These are phyloP conservation scores for Ramularia collo-cygni DNA, from an alignment of 2,329 filamentous ascomycete genomes.

Conservation along the genomic window DNA sequence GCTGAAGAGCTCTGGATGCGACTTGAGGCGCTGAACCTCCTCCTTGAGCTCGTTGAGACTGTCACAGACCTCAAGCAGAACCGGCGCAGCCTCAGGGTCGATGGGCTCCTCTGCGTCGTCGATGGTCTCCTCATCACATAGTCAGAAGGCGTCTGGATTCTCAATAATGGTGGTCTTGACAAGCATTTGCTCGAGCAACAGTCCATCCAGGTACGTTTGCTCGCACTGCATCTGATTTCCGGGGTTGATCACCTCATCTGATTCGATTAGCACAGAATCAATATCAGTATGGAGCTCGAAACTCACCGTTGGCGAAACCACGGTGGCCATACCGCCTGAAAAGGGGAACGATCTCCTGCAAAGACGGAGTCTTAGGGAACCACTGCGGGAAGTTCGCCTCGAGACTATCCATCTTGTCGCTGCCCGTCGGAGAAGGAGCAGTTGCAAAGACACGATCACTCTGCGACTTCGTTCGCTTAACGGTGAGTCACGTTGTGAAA, in stretches of 20 bases:
- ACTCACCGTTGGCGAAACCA: slow-evolving; percentile 9
- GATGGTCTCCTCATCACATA: too few species aligned
- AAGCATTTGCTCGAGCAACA: slow-evolving; percentile 3
- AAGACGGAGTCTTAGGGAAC: slow-evolving; percentile 1
- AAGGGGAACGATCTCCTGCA: slow-evolving; percentile 1
- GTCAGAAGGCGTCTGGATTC: background rate
- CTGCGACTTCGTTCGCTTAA: slow-evolving; percentile 2
- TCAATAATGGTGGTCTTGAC: slow-evolving; percentile 2
- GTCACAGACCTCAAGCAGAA: slow-evolving; percentile 2
- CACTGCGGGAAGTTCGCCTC: slow-evolving; percentile 8
- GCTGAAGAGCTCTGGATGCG: slow-evolving; percentile 7
- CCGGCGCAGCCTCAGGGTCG: slow-evolving; percentile 2
- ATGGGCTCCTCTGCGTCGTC: slow-evolving; percentile 1
- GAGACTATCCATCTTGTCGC: slow-evolving; percentile 6
- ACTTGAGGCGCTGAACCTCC: slow-evolving; percentile 6
- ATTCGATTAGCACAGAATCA: background rate
- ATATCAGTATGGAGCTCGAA: background rate
- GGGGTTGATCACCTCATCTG: slow-evolving; percentile 4
- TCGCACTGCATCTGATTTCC: slow-evolving; percentile 5
- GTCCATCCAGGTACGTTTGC: slow-evolving; percentile 6
- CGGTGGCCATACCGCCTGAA: too few species aligned
- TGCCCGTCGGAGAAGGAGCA: background rate
- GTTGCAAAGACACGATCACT: background rate
- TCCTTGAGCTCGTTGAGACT: slow-evolving; percentile 5
- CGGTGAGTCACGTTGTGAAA: slow-evolving; percentile 6